A percentile compares a stretch with the other conserved stretches of the same genome.
phyloP scores from a whole-genome alignment of 257 asterid species.

The Gentiana dahurica region DNA sequence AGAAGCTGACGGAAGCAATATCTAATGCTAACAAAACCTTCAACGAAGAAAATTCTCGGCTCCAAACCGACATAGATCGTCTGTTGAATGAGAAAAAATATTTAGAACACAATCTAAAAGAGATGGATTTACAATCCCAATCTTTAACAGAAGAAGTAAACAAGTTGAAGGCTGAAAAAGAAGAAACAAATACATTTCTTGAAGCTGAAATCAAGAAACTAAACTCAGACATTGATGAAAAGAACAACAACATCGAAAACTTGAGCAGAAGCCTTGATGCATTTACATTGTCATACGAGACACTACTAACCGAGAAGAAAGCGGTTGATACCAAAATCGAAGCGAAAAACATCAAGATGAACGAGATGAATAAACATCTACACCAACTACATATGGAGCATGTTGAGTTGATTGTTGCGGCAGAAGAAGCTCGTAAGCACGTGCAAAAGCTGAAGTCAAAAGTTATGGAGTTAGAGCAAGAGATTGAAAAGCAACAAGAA shows the following conservation, averaged over 20 bases:
- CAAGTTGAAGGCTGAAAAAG: conserved; percentile 44
- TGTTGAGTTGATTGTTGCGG: conserved; percentile 24
- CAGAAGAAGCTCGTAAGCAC: conserved; percentile 29
- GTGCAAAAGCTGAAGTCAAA: conserved; percentile 30
- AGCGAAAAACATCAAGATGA: conserved; percentile 34
- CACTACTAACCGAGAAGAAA: conserved; percentile 24
- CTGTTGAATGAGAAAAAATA: conserved; percentile 40
- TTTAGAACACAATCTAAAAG: conserved; percentile 62
- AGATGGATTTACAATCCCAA: conserved; percentile 58
- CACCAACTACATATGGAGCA: conserved; percentile 57
- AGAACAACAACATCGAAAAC: conserved; percentile 28
- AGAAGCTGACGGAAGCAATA: conserved; percentile 58
- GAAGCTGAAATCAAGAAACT: conserved; percentile 39
- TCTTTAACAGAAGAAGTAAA: conserved; percentile 59
- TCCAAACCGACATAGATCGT: conserved; percentile 44
- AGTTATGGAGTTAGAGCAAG: conserved; percentile 45
- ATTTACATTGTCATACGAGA: conserved; percentile 21
- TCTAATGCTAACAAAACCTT: conserved; percentile 68
- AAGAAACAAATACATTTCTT: conserved; percentile 33
- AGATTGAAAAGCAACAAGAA: conserved; percentile 41
- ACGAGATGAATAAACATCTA: conserved; percentile 43
- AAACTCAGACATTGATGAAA: conserved; percentile 34
- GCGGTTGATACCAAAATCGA: conserved; percentile 24
- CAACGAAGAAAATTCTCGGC: conserved; percentile 63
- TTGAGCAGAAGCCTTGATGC: conserved; percentile 25